These are phyloP conservation scores for Artemisia tridentata DNA, from an alignment of 129 eudicot genomes.

Conservation along the genomic window DNA sequence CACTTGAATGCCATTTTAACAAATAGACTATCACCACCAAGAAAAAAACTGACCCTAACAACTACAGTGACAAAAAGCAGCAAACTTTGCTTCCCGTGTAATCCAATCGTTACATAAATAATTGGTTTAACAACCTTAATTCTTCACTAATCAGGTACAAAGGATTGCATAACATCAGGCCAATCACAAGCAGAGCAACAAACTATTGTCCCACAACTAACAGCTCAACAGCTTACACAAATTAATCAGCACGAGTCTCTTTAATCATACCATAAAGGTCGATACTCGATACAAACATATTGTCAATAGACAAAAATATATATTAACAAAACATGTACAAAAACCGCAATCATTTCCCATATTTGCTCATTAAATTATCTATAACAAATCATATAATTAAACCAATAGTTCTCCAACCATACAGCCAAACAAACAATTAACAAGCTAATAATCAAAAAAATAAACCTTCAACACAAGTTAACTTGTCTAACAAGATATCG, in stretches of 20 bases:
- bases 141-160: background rate
- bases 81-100: too few relatives aligned
- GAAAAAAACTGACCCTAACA: too few relatives aligned
- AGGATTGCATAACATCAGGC: background rate
- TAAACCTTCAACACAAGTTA: background rate
- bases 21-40: too few relatives aligned
- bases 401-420: too few relatives aligned
- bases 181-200: background rate
- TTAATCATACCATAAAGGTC: background rate
- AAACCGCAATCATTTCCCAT: background rate
- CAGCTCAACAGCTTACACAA: background rate
- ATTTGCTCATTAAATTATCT: too few relatives aligned
- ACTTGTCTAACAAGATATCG: background rate
- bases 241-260: background rate
- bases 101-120: background rate
- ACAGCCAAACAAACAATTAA: too few relatives aligned
- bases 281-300: background rate
- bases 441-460: background rate
- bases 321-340: slow-evolving; percentile 3
- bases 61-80: too few relatives aligned
- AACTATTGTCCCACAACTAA: background rate
- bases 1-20: too few relatives aligned
- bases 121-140: background rate
- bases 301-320: background rate
- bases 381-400: too few relatives aligned